Evolutionary conservation across 2,329 filamentous ascomycete species (phyloP).

Genomic region (Zopfia rhizophila): DNA sequence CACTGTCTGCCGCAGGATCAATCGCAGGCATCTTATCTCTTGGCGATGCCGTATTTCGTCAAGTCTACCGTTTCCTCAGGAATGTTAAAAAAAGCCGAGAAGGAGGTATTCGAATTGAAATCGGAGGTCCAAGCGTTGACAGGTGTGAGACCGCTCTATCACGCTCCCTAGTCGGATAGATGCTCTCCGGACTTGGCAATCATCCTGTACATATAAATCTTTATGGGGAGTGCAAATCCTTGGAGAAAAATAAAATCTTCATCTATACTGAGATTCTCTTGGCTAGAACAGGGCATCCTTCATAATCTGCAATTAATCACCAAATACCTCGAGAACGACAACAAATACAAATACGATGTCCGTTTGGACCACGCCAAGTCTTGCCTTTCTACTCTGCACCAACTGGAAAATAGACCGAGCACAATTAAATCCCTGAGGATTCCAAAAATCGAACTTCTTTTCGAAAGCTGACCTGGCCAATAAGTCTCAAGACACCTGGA

Average conservation of each 20-base stretch:
- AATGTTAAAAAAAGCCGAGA: slow-evolving; percentile 19
- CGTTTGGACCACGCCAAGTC: slow-evolving; percentile 19
- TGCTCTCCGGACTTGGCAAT: too few species aligned
- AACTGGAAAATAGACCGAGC: slow-evolving; percentile 12
- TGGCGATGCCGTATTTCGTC: slow-evolving; percentile 21
- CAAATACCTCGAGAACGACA: slow-evolving; percentile 20
- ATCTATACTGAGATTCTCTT: too few species aligned
- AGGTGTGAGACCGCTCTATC: too few species aligned
- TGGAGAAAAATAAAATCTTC: too few species aligned
- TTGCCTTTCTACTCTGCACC: slow-evolving; percentile 14
- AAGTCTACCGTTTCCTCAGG: slow-evolving; percentile 20
- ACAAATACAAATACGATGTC: slow-evolving; percentile 1
- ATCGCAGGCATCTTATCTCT: slow-evolving; percentile 26
- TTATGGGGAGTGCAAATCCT: too few species aligned
- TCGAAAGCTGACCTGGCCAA: slow-evolving; percentile 11
- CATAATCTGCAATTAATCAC: slow-evolving; percentile 20
- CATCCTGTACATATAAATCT: too few species aligned
- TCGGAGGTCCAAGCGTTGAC: slow-evolving; percentile 16
- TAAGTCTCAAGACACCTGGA: slow-evolving; percentile 11
- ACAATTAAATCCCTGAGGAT: slow-evolving; percentile 6
- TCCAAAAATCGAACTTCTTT: background rate
- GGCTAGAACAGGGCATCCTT: too few species aligned
- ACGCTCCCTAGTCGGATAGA: too few species aligned
- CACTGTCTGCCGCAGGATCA: slow-evolving; percentile 26
- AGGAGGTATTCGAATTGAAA: slow-evolving; percentile 18